Base-by-base conservation (phyloP, 1,139 yeast genomes). In the Kodamaea alishanica region DNA sequence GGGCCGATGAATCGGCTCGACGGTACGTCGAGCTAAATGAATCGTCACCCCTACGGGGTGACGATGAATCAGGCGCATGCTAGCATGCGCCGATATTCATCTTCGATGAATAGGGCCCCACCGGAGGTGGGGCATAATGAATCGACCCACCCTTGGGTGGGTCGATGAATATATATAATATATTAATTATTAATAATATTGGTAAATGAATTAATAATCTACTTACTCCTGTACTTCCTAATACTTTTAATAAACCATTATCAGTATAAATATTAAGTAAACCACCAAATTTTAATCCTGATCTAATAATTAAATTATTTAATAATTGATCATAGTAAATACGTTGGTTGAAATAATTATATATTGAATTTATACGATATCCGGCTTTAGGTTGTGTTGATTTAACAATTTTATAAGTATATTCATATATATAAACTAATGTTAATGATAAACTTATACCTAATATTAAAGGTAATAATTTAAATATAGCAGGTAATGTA, bases 281-380 rank as follows among this genome's bases (percentile, higher is more conserved):
- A 27, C 51, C 51, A 38, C 51, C 49, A n/a, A 48, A 37, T 39
- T 24, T 40, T 43, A 52, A 44, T 26, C 37, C 39, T 26, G 39
- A 29, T 48, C 57, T 48, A 38, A 52, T 39, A 28, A 51, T 37
- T 39, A 38, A 11, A 46, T 48, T 50, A 50, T 50, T 51, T 38
- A 51, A 40, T 49, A 51, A 33, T 41, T 51, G 52, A 46, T 51
- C 55, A 50, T 30, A 48, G 45, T 41, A 44, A 27, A 51, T 43
- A 41, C 51, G 45, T 42, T 50, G 51, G 32, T 51, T 51, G 28
- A 51, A 51, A 33, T 38, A 50, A 34, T 35, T 44, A 40, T 49
- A 46, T 27, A 50, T 26, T 26, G n/a, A n/a, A n/a, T n/a, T n/a
- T n/a, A n/a, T n/a, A n/a, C n/a, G n/a, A n/a, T n/a, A n/a, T n/a